phyloP scores from a whole-genome alignment of 1,284 basidiomycete genomes.

The Cryptococcus hybrid region DNA sequence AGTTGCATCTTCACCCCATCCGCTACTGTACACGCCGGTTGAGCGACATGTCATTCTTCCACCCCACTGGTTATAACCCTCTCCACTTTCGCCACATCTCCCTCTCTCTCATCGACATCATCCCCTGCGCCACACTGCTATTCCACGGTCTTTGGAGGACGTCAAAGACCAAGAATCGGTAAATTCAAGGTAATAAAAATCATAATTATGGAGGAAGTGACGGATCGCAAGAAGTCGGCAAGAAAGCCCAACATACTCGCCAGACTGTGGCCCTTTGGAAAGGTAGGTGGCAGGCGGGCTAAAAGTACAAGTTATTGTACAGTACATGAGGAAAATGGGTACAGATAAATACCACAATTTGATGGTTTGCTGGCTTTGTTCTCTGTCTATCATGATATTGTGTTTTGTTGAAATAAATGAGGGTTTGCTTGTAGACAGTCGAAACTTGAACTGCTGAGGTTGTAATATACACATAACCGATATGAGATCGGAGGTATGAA shows the following conservation, averaged over 20 bases:
- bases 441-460: no score
- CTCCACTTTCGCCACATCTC: not conserved
- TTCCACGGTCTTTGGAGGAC: not conserved
- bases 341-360: not conserved
- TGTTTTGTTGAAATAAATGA: no score
- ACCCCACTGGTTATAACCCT: not conserved
- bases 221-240: not conserved
- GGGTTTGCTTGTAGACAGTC: no score
- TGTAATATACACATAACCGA: no score
- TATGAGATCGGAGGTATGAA: not conserved
- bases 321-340: not conserved
- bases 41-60: not conserved
- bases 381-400: no score
- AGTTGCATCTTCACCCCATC: not conserved
- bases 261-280: no score
- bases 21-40: not conserved
- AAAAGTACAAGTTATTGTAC: not conserved
- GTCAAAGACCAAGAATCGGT: constrained; percentile 1
- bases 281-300: no score
- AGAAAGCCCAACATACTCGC: no score
- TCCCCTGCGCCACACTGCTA: not conserved
- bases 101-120: not conserved
- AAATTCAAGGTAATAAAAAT: not conserved
- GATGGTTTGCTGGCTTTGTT: not conserved
- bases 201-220: not conserved